Base-by-base conservation (phyloP, 2,329 filamentous ascomycete genomes). In the Pseudocercospora vitis region DNA sequence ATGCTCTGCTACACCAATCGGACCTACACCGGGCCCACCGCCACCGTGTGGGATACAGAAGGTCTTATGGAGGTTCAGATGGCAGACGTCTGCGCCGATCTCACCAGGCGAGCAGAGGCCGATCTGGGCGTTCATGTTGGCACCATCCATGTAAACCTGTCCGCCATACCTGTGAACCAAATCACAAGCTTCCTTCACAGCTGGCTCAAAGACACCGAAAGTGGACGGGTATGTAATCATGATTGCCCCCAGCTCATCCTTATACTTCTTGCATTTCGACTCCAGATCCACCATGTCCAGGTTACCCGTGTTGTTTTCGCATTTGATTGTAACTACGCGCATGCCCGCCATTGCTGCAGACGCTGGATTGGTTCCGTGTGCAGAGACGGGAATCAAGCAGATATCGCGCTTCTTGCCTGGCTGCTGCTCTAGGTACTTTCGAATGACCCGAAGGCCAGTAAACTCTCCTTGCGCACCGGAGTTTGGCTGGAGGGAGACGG, bases 81-180 rank as follows among this genome's bases (percentile, higher is more conserved):
- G 92, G 81, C 92, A 97, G 32, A 96, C 91, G 70, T 97, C 92
- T 24, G 92, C 92, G 16, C 92, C 92, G 62, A 97, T 95, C 71
- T 95, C 91, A 32, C 92, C 92, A 1, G 92, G 92, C 0, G 90
- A 95, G 77, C 90, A 96, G 8, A 97, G 81, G 9, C 92, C 92
- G 60, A 97, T 96, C 73, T 97, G 92, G 14, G 92, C 92, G 69
- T 96, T 97, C 90, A 96, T 94, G 77, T 97, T 97, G 61, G 92
- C 92, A 44, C 92, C 92, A 70, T 97, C 92, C 92, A 97, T 96
- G 78, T 96, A 97, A 12, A 97, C 92, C 69, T 95, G 89, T 7
- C 92, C 92, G 48, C 92, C 92, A 68, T 95, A 78, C 60, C 87
- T 74, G 75, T 97, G 92, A 14, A 97, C 90, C 24, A 95, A 77